Conservation (phyloP, 257 asterid species). For the Ajuga chamaepitys region DNA sequence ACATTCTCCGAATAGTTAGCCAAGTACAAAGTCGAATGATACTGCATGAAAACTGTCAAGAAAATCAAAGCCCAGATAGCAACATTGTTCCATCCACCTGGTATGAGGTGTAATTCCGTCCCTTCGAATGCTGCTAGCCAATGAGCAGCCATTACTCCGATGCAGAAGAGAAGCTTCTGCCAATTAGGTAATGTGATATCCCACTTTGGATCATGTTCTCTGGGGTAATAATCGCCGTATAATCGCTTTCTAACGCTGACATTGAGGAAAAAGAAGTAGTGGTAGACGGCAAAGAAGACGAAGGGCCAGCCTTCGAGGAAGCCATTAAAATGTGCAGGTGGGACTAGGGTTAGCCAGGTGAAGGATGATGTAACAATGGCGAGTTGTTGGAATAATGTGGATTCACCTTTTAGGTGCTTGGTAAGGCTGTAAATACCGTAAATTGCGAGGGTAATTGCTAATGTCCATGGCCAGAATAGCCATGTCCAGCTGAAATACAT, state of each 20-base stretch:
- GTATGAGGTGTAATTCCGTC: constrained; percentile 67
- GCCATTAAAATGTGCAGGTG: constrained; percentile 93
- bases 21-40: constrained; percentile 68
- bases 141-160: constrained; percentile 63
- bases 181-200: constrained; percentile 59
- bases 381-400: constrained; percentile 54
- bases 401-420: constrained; percentile 52
- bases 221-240: constrained; percentile 67
- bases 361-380: constrained; percentile 65
- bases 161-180: constrained; percentile 59
- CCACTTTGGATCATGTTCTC: constrained; percentile 77
- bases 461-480: constrained; percentile 96
- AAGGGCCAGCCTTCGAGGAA: constrained; percentile 98
- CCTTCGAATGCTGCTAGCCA: constrained; percentile 95
- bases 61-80: constrained; percentile 59
- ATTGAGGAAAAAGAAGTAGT: constrained; percentile 78
- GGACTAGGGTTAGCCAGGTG: constrained; percentile 90
- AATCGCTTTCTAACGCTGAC: constrained; percentile 58
- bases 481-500: constrained; percentile 90
- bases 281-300: constrained; percentile 82
- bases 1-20: constrained; percentile 95
- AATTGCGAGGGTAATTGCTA: constrained; percentile 42
- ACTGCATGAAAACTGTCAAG: constrained; percentile 60
- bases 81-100: constrained; percentile 72
- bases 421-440: constrained; percentile 54